These are phyloP conservation scores for Hypoxylon sp. DNA, from an alignment of 2,329 filamentous ascomycete genomes.

Conservation along the genomic window DNA sequence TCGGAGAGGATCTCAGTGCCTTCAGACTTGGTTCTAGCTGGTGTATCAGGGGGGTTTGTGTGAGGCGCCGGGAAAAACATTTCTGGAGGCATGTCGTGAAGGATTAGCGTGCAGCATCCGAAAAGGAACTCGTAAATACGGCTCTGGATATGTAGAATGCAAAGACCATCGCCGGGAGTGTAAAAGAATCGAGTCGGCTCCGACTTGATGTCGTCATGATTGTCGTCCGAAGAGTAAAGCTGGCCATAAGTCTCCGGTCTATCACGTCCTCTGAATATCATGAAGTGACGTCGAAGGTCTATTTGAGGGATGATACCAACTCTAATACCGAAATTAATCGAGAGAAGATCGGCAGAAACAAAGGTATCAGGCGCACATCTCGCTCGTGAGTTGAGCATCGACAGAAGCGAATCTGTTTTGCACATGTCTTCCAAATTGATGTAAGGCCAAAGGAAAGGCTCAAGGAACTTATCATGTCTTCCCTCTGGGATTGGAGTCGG, in stretches of 20 bases:
- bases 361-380: constrained; percentile 21
- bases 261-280: constrained; percentile 13
- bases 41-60: not conserved
- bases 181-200: not conserved
- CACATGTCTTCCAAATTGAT: constrained; percentile 39
- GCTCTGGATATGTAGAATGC: constrained; percentile 26
- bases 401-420: constrained; percentile 27
- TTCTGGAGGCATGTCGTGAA: constrained; percentile 26
- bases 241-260: constrained; percentile 26
- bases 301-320: not conserved
- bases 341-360: not conserved
- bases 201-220: not conserved
- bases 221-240: constrained; percentile 3
- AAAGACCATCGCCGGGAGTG: constrained; percentile 13
- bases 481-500: not conserved
- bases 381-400: constrained; percentile 35
- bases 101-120: constrained; percentile 17
- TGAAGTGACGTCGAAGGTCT: not conserved
- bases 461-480: constrained; percentile 6
- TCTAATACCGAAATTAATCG: not conserved
- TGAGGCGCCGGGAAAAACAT: not conserved
- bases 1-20: constrained; percentile 10
- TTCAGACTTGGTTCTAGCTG: not conserved
- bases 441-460: constrained; percentile 24
- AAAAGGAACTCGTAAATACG: constrained; percentile 28